Base-by-base conservation (phyloP, 2,329 filamentous ascomycete genomes). In the Calonectria hawksworthii region DNA sequence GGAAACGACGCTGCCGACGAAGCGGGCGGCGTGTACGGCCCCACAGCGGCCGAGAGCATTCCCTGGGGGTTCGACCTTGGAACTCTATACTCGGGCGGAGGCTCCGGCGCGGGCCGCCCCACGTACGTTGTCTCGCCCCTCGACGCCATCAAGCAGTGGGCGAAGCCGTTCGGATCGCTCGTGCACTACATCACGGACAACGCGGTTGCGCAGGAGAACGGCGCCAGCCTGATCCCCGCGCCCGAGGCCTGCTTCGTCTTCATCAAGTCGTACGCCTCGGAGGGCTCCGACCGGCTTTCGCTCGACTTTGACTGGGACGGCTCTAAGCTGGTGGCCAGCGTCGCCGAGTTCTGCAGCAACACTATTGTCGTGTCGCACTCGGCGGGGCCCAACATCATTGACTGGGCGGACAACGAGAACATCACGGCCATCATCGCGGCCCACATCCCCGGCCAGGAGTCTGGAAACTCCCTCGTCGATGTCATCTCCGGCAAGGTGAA, bases 31-130 rank as follows among this genome's bases (percentile, higher is more conserved):
- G 59, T 64, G 5, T 64, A 64, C n/a, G 36, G 59, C 7, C 30
- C 36, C 26, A 64, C 59, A 2, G 36, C 59, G 23, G 36, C 59
- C 7, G 23, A 11, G 1, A 28, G 14, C 23, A 64, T n/a, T 18
- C 4, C 38, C 14, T 64, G 59, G 59, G 59, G 59, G 7, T 64
- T 21, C 80, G 88, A 91, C 76, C 86, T 86, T 30, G 92, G 92
- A 21, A 90, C 92, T 0, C 86, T 94, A 5, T 92, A 92, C 21
- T 93, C 94, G 91, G 93, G 92, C 52, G 93, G 92, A 90, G 92
- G 93, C 0, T 91, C 89, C 30, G 92, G 92, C 10, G 87, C 89
- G 4, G 89, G 88, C n/a, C 85, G 91, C 71, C 94, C 92, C 83
- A 91, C 93, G 2, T 94, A 94, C 83, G 88, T 95, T 34, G 85